Evolutionary conservation across 352 stramenopile species (phyloP).

Genomic region (Aphanomyces euteiches): DNA sequence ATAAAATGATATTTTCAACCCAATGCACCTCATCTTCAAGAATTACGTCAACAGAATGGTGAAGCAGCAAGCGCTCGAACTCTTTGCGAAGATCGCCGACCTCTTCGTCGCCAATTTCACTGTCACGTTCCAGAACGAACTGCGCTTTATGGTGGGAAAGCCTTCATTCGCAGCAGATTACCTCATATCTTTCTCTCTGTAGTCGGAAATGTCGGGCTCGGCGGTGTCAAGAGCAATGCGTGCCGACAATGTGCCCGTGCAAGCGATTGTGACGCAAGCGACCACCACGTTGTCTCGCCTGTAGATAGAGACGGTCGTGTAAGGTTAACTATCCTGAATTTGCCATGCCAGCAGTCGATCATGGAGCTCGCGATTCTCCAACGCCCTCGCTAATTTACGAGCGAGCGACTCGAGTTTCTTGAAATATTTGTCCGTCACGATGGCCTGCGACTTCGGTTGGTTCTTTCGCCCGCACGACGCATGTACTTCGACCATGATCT

Average conservation of each 20-base stretch:
- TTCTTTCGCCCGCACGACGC: constrained; percentile 46
- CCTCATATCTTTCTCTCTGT: neutral
- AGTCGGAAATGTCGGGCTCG: constrained; percentile 70
- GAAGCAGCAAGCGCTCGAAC: constrained; percentile 1
- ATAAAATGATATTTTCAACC: neutral
- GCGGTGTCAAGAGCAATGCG: constrained; percentile 55
- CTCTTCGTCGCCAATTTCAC: constrained; percentile 80
- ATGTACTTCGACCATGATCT: constrained; percentile 57
- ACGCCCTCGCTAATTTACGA: constrained; percentile 6
- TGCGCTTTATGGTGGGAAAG: constrained; percentile 73
- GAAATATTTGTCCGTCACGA: constrained; percentile 52
- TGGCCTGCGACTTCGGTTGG: constrained; percentile 41
- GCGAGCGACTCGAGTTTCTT: constrained; percentile 48
- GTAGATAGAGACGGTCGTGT: constrained; percentile 32
- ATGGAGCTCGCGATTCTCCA: neutral
- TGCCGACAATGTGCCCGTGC: constrained; percentile 66
- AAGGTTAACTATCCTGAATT: constrained; percentile 30
- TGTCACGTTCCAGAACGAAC: constrained; percentile 78
- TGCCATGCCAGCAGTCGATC: constrained; percentile 1
- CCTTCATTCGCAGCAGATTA: neutral
- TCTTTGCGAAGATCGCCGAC: constrained; percentile 46
- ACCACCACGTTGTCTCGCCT: constrained; percentile 58
- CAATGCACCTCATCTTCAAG: neutral
- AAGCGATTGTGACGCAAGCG: constrained; percentile 65
- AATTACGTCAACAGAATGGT: neutral